Evolutionary conservation across 495 filamentous ascomycete species (phyloP).

Genomic region (Talaromyces stipitatus): DNA sequence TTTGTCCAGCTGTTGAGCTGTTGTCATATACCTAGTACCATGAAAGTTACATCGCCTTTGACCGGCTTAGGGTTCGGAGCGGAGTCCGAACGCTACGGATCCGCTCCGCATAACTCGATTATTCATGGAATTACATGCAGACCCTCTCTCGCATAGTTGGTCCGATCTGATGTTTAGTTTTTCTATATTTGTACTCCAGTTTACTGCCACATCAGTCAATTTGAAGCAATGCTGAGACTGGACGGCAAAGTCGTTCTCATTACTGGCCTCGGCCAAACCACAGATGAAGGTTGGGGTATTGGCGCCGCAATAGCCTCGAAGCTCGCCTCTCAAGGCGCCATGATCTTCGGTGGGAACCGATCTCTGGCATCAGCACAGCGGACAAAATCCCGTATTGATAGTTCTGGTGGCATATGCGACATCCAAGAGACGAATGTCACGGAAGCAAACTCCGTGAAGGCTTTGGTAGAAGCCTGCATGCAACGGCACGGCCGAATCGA

Average conservation of each 20-base stretch:
- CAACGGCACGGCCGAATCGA: constrained; percentile 43
- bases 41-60: no score
- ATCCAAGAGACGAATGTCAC: constrained; percentile 39
- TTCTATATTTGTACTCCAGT: no score
- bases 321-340: constrained; percentile 35
- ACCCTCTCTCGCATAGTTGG: no score
- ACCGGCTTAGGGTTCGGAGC: no score
- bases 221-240: constrained; percentile 21
- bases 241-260: constrained; percentile 41
- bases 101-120: no score
- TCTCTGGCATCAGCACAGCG: constrained; percentile 24
- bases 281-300: constrained; percentile 39
- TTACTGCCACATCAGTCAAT: background rate
- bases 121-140: no score
- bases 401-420: constrained; percentile 18
- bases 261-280: constrained; percentile 41
- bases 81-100: no score
- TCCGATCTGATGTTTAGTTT: no score
- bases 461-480: constrained; percentile 38
- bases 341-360: constrained; percentile 40
- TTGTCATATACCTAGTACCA: no score
- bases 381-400: constrained; percentile 21
- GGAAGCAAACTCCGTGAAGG: constrained; percentile 28
- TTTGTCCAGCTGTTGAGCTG: no score
- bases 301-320: constrained; percentile 37